Evolutionary conservation across 2,329 filamentous ascomycete species (phyloP), one percentile per base, ranked within the genome.

Genomic region (Elsinoe ampelina): DNA sequence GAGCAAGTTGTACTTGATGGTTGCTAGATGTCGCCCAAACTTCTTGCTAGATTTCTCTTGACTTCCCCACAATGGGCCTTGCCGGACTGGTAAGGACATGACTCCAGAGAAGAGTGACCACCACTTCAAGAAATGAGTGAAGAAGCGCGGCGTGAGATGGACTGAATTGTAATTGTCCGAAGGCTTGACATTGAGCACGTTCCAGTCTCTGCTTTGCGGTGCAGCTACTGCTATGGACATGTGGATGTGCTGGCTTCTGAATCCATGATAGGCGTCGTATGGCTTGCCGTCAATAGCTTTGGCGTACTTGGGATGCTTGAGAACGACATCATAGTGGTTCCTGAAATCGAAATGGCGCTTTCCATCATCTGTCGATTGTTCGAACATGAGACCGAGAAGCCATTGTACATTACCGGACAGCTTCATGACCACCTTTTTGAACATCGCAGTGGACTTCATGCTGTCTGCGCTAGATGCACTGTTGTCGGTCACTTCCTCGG

Each of bases 361-460:
- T 34, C 85, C 86, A 55, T 84, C 74, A 43, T 83, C 81, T 30
- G 91, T 77, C 61, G 92, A 87, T 45, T 86, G 84, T 71, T 98
- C 93, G 67, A 98, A 98, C 51, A 95, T 88, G 38, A 98, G 76
- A 0, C 93, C 95, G 12, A 87, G 85, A 66, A 92, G 80, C 88
- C 90, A 96, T 70, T 89, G 87, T 0, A 98, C 93, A 66, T 93
- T 95, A 12, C 93, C 93, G 2, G 93, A 97, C 11, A 98, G 78
- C 72, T 98, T 98, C 92, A 98, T 97, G 54, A 95, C 83, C 2
- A 97, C 93, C 72, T 98, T 98, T 71, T 95, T 95, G 78, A 98
- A 98, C 0, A 85, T 78, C n/a, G 90, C 87, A 1, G 86, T 83
- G 35, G 86, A 81, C 63, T 83, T 87, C 62, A 79, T 84, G 58